Evolutionary conservation across 1,139 yeast genomes (phyloP).

Genomic region (Taiozyma onychis): DNA sequence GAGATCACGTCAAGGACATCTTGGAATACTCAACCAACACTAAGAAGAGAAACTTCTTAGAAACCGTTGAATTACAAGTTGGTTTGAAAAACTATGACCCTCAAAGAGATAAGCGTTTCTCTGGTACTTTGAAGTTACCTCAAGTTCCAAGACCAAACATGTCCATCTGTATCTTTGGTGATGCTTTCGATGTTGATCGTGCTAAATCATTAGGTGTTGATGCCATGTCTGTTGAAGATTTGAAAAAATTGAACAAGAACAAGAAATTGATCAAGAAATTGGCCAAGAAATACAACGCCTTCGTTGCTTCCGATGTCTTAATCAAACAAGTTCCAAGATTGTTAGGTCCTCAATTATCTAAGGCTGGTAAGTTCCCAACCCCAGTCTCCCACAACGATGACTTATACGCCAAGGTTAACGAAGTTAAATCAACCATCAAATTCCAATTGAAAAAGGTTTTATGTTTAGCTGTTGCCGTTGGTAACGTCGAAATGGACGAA

Average conservation of each 20-base stretch:
- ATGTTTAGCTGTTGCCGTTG: slow-evolving; percentile 93
- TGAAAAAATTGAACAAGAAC: slow-evolving; percentile 99
- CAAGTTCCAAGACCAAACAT: slow-evolving; percentile 99
- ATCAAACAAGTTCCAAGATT: slow-evolving; percentile 99
- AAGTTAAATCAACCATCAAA: slow-evolving; percentile 99
- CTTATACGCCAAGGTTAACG: slow-evolving; percentile 91
- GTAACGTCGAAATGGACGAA: slow-evolving; percentile 99
- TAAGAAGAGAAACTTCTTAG: slow-evolving; percentile 99
- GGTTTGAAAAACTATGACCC: slow-evolving; percentile 99
- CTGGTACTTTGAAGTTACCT: slow-evolving; percentile 98
- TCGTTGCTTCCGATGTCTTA: slow-evolving; percentile 98
- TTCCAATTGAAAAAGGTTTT: slow-evolving; percentile 98
- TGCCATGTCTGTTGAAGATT: slow-evolving; percentile 99
- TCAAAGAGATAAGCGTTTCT: slow-evolving; percentile 99
- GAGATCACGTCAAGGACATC: slow-evolving; percentile 93
- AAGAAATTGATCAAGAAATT: slow-evolving; percentile 99
- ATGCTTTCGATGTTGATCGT: slow-evolving; percentile 99
- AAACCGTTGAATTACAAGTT: slow-evolving; percentile 99
- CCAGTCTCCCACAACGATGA: slow-evolving; percentile 99
- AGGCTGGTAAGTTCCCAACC: slow-evolving; percentile 99
- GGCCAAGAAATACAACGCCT: slow-evolving; percentile 99
- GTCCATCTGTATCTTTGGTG: slow-evolving; percentile 99
- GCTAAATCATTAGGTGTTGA: slow-evolving; percentile 99
- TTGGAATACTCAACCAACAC: slow-evolving; percentile 87
- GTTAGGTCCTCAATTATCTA: slow-evolving; percentile 99